phyloP scores from a whole-genome alignment of 805 yeast species.

The Wickerhamomyces queroliae region DNA sequence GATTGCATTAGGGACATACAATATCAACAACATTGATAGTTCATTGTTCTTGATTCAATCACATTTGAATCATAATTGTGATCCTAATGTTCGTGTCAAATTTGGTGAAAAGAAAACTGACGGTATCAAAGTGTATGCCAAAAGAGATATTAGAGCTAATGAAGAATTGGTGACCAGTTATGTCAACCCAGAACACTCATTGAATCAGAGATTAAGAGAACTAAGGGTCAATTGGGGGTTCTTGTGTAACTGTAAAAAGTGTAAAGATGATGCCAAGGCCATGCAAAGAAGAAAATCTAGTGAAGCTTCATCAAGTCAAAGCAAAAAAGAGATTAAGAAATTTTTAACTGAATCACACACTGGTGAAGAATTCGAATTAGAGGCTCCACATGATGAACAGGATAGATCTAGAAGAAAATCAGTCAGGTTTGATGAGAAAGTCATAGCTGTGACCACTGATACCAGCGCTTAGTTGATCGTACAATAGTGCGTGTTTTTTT shows the following conservation, averaged over 20 bases:
- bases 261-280: constrained; percentile 46
- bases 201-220: constrained; percentile 57
- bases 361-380: constrained; percentile 43
- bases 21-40: constrained; percentile 67
- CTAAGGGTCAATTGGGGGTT: constrained; percentile 79
- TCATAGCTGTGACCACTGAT: constrained; percentile 40
- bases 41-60: constrained; percentile 58
- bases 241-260: constrained; percentile 59
- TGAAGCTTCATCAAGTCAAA: constrained; percentile 15
- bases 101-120: constrained; percentile 34
- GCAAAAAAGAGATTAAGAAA: constrained; percentile 34
- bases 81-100: constrained; percentile 58
- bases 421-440: constrained; percentile 60
- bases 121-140: constrained; percentile 58
- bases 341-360: constrained; percentile 34
- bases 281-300: constrained; percentile 43
- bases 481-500: too few relatives aligned
- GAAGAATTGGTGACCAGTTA: constrained; percentile 70
- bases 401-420: constrained; percentile 50
- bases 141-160: constrained; percentile 48
- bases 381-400: constrained; percentile 30
- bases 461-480: too few relatives aligned
- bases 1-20: constrained; percentile 62
- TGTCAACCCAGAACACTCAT: constrained; percentile 59
- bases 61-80: constrained; percentile 73